Base-by-base conservation (phyloP, 2,329 filamentous ascomycete genomes). In the Trematosphaeria pertusa region DNA sequence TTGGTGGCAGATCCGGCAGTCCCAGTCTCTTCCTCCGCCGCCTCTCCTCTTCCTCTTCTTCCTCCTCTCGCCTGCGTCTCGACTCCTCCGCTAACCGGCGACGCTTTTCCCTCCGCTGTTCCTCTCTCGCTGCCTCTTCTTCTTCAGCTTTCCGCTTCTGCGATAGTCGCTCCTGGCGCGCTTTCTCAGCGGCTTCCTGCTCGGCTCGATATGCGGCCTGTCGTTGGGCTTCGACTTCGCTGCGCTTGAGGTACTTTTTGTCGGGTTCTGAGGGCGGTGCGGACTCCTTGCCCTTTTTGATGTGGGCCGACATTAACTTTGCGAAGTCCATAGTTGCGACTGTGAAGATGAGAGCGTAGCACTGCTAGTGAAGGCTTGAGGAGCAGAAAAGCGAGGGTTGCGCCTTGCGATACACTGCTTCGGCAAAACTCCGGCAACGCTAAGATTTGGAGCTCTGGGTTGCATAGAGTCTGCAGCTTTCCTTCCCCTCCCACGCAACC, bases 71-170 rank as follows among this genome's bases (percentile, higher is more conserved):
- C 53, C 84, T 79, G 53, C 75, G 76, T 41, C 82, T 81, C 37
- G 88, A 90, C 64, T 96, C 90, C 53, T 96, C 91, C 0, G 91
- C 93, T 3, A 99, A 78, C 50, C 81, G 81, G 49, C 83, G 82
- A 43, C 87, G 86, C 78, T 97, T 97, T 65, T 94, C 90, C 54
- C 96, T 89, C 11, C 91, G 84, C 20, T 79, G 78, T 10, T 79
- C 82, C 55, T 84, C 83, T 55, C 87, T 86, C 18, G 85, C 82
- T 2, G 86, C 85, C 46, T 89, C 88, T 19, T 96, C 92, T 26
- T 96, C 92, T 43, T 97, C 93, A 18, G 85, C 83, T 72, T 95
- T 94, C 59, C 93, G 89, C 75, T 97, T 97, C 60, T 87, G 86
- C 1, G 83, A 81, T 1, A 84, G 77, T 54, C 85, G 86, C 51